phyloP scores from a whole-genome alignment of 2,329 filamentous ascomycete species.

The Talaromyces sp. region DNA sequence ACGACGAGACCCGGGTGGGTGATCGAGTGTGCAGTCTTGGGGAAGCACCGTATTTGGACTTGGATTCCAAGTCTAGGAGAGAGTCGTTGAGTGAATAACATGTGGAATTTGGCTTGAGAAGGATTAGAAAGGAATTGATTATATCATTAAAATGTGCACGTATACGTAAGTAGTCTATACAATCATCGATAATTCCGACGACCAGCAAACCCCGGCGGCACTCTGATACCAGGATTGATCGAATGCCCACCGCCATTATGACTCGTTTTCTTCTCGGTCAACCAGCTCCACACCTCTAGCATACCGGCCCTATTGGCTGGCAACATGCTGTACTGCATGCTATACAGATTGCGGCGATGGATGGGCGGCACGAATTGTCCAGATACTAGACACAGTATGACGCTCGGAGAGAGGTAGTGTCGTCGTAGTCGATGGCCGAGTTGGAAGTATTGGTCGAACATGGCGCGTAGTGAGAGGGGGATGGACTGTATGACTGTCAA shows the following conservation, averaged over 20 bases:
- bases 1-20: background rate
- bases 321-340: constrained; percentile 95
- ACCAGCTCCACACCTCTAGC: constrained; percentile 74
- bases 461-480: constrained; percentile 81
- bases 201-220: constrained; percentile 6
- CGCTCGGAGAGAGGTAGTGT: constrained; percentile 86
- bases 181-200: constrained; percentile 7
- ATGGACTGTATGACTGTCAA: constrained; percentile 58
- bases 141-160: background rate
- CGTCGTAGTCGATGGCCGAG: constrained; percentile 87
- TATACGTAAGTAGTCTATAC: background rate
- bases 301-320: constrained; percentile 76
- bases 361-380: constrained; percentile 94
- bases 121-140: background rate
- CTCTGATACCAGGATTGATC: constrained; percentile 5
- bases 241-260: background rate
- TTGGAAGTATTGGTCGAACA: constrained; percentile 97
- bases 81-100: background rate
- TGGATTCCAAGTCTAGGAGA: constrained; percentile 17
- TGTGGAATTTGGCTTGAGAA: background rate
- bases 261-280: constrained; percentile 49
- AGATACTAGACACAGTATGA: constrained; percentile 80
- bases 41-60: constrained; percentile 31
- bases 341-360: constrained; percentile 89
- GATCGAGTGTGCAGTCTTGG: constrained; percentile 19